Conservation (phyloP, 2,329 filamentous ascomycete genomes). For the Aspergillus bombycis region DNA sequence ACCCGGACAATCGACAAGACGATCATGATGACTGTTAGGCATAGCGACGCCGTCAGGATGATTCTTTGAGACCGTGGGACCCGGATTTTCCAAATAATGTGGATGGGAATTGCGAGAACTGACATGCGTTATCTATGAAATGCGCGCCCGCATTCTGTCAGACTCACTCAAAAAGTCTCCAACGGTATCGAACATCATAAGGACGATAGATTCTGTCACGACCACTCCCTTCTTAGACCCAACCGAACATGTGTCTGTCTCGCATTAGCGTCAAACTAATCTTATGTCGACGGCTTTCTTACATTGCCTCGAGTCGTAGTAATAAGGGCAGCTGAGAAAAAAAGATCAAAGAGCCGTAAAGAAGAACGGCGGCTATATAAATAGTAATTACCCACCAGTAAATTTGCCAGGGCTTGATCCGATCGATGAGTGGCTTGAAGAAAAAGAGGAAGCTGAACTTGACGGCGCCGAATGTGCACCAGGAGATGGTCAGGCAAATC, state of each 20-base stretch:
- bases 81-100: slow-evolving; percentile 1
- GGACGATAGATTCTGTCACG: neutral
- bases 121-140: neutral
- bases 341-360: neutral
- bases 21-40: neutral
- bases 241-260: neutral
- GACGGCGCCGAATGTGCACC: neutral
- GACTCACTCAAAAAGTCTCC: neutral
- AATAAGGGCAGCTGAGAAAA: neutral
- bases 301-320: neutral
- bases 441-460: neutral
- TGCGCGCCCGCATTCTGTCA: neutral
- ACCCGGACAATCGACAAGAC: neutral
- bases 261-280: neutral
- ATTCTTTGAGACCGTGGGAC: neutral
- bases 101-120: neutral
- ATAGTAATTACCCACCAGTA: slow-evolving; percentile 1
- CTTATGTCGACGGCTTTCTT: too few species aligned
- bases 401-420: neutral
- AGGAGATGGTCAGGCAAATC: neutral
- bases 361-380: neutral
- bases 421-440: neutral
- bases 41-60: neutral
- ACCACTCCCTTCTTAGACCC: neutral
- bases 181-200: neutral